These are phyloP conservation scores for Piper longum DNA, from an alignment of 164 flowering plant species.

Conservation along the genomic window DNA sequence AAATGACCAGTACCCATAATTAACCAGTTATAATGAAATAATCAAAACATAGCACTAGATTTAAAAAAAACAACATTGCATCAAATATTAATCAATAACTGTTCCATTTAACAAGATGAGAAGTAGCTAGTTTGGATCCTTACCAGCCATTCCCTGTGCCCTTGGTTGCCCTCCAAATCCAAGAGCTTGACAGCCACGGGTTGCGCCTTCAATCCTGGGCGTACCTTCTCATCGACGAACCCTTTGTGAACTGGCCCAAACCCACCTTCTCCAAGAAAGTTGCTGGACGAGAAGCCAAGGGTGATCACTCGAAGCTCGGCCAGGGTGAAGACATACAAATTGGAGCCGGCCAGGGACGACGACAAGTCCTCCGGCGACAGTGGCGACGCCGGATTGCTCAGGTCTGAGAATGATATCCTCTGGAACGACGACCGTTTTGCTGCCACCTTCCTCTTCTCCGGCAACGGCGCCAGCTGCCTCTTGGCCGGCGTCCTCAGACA, in stretches of 20 bases:
- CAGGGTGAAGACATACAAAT: conserved; percentile 43
- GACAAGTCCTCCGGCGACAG: conserved; percentile 42
- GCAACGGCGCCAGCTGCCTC: background rate
- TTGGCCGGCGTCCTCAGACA: conserved; percentile 16
- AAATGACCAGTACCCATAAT: background rate
- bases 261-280: conserved; percentile 69
- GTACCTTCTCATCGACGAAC: conserved; percentile 44
- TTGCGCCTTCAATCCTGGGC: conserved; percentile 50
- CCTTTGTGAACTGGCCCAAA: conserved; percentile 79
- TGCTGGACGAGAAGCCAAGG: conserved; percentile 29
- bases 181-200: conserved; percentile 64
- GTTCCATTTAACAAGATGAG: background rate
- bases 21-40: background rate
- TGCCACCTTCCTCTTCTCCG: conserved; percentile 3
- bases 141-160: conserved; percentile 92
- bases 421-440: conserved; percentile 17
- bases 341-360: conserved; percentile 32
- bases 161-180: conserved; percentile 74
- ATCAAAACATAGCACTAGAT: background rate
- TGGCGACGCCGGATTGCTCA: conserved; percentile 35
- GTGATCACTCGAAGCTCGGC: conserved; percentile 48
- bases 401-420: conserved; percentile 45
- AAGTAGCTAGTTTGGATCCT: conserved; percentile 6
- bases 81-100: background rate
- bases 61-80: background rate